Evolutionary conservation across 2,329 filamentous ascomycete genomes (phyloP).

Genomic region (Ceratocystis lukuohia): DNA sequence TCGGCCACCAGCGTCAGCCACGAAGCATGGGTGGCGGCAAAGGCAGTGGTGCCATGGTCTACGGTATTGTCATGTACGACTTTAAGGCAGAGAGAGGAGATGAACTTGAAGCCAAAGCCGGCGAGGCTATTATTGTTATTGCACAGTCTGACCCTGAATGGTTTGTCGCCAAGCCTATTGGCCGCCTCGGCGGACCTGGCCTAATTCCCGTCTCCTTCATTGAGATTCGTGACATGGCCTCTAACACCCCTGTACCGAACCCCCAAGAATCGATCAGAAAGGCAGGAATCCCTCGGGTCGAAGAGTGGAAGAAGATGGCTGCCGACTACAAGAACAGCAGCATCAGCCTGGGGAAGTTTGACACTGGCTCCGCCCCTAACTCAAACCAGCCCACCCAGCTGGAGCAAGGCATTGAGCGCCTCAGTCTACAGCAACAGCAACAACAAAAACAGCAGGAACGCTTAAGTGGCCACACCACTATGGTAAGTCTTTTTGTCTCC

Average conservation of each 20-base stretch:
- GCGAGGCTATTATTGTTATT: constrained; percentile 95
- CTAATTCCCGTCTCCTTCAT: constrained; percentile 94
- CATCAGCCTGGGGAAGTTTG: constrained; percentile 87
- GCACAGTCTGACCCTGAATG: constrained; percentile 97
- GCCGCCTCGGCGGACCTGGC: constrained; percentile 83
- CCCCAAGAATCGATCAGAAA: constrained; percentile 72
- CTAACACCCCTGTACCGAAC: constrained; percentile 68
- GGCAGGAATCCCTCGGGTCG: constrained; percentile 84
- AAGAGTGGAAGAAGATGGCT: constrained; percentile 99
- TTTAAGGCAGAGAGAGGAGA: constrained; percentile 92
- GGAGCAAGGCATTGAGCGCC: constrained; percentile 46
- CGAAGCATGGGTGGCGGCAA: constrained; percentile 31
- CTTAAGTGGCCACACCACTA: constrained; percentile 12
- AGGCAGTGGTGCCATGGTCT: constrained; percentile 62
- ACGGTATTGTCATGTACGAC: constrained; percentile 93
- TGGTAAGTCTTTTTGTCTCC: background rate
- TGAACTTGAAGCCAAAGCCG: constrained; percentile 86
- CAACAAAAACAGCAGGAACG: constrained; percentile 1
- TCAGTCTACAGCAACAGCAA: constrained; percentile 27
- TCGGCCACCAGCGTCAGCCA: constrained; percentile 33
- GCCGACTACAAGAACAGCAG: constrained; percentile 99
- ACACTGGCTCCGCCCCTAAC: constrained; percentile 36
- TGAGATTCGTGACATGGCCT: constrained; percentile 87
- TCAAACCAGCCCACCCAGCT: constrained; percentile 31
- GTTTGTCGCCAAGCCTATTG: constrained; percentile 99